Evolutionary conservation across 257 asterid species (phyloP), one percentile per base, ranked within the genome.

Genomic region (Gentiana macrophylla): DNA sequence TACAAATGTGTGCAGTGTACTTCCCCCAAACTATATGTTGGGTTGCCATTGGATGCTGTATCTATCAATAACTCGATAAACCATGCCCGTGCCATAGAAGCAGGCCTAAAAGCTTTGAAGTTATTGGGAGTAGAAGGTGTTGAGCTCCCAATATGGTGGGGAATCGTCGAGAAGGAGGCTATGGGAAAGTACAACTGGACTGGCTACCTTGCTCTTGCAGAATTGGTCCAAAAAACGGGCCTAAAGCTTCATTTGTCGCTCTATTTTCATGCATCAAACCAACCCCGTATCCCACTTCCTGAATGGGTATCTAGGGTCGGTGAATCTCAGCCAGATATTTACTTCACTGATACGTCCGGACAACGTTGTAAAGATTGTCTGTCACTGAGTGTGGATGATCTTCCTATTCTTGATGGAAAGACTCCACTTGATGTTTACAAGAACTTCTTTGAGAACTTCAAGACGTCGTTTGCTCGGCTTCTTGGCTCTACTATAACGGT

Each of bases 81-180:
- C 74, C 96, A 90, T 15, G 70, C 74, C 8, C 77, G 88, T 59
- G 97, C 97, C 7, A 76, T 90, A 46, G 81, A 77, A 11, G 89
- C 79, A 11, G 98, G 98, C 50, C 76, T 90, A 6, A 82, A 76
- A 70, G 98, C 98, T 4, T 61, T 90, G 73, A 84, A 86, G 72
- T 60, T 86, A 52, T 58, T 84, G 52, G 98, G 98, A 1, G 84
- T 90, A 4, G 91, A 83, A 4, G 96, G 98, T 35, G 94, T 86
- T 4, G 95, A 86, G 77, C 91, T 90, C 48, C 95, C 96, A 0
- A 37, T 90, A n/a, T 90, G 95, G 95, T 86, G 98, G 98, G 98
- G 96, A 5, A 56, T 87, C 49, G 96, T 69, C 5, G 98, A 86
- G 75, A 86, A 69, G 15, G 87, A 84, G 43, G 72, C 75, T 44